Conservation (phyloP, 2,329 filamentous ascomycete genomes). For the Colletotrichum sp. region DNA sequence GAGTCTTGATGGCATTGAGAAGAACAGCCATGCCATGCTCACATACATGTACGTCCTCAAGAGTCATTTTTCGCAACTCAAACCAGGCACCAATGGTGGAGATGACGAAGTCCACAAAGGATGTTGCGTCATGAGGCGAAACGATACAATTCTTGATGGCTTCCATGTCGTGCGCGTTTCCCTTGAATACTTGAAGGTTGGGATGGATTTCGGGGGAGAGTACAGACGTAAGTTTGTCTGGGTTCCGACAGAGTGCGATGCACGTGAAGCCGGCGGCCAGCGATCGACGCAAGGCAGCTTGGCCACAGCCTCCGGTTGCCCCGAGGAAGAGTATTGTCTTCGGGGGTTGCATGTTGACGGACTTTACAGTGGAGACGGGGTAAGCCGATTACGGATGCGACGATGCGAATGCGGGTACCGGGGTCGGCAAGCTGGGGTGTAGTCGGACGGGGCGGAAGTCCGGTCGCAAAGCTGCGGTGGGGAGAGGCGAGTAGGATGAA, state of each 20-base stretch:
- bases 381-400: constrained; percentile 18
- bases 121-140: constrained; percentile 25
- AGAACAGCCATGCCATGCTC: constrained; percentile 46
- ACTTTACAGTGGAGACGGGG: not conserved
- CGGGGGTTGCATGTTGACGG: constrained; percentile 7
- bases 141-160: constrained; percentile 42
- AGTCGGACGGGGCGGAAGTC: not conserved
- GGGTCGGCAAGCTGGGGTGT: not conserved
- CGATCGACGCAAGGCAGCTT: constrained; percentile 48
- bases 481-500: not conserved
- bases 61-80: constrained; percentile 32
- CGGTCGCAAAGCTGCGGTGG: not conserved
- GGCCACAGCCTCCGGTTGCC: constrained; percentile 54
- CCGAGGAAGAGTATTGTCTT: constrained; percentile 58
- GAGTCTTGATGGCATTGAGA: constrained; percentile 38
- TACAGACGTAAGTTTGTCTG: constrained; percentile 48
- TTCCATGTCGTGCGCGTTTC: constrained; percentile 49
- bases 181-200: constrained; percentile 49
- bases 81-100: constrained; percentile 50
- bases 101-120: constrained; percentile 51
- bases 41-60: constrained; percentile 55
- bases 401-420: not conserved
- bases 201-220: constrained; percentile 33
- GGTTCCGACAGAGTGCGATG: constrained; percentile 54
- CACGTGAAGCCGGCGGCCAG: constrained; percentile 52